Evolutionary conservation across 768 basidiomycete genomes (phyloP).

Genomic region (Cystoderma amianthinum): DNA sequence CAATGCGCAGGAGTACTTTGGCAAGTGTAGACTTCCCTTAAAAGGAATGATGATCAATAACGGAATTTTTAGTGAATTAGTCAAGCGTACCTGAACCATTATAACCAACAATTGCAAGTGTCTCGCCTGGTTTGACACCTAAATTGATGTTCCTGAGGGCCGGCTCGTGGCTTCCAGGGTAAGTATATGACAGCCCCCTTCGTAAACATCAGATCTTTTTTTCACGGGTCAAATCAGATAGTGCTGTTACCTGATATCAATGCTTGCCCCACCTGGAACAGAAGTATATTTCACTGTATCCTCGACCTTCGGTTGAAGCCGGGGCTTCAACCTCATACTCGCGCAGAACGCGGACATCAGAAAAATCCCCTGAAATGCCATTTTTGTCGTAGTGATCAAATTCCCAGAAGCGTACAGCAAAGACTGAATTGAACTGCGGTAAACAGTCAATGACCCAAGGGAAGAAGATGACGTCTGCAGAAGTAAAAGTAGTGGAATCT

Average conservation of each 20-base stretch:
- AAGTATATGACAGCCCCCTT: constrained; percentile 57
- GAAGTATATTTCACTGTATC: constrained; percentile 42
- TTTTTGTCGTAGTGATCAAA: constrained; percentile 54
- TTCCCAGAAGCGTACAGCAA: constrained; percentile 61
- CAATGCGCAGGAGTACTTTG: constrained; percentile 71
- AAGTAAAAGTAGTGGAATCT: constrained; percentile 74
- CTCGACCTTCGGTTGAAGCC: constrained; percentile 54
- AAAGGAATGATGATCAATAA: no score
- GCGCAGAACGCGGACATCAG: constrained; percentile 83
- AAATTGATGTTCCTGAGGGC: constrained; percentile 68
- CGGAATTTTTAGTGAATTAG: no score
- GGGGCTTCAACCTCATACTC: constrained; percentile 63
- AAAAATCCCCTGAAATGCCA: constrained; percentile 84
- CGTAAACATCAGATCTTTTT: background rate
- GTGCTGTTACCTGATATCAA: constrained; percentile 60
- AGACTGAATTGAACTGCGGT: constrained; percentile 71
- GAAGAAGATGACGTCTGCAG: constrained; percentile 68
- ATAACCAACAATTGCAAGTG: constrained; percentile 78
- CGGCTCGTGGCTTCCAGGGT: constrained; percentile 66
- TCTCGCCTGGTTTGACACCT: constrained; percentile 66
- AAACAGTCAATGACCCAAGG: constrained; percentile 76
- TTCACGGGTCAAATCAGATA: constrained; percentile 4
- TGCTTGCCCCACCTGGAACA: constrained; percentile 51
- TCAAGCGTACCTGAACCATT: constrained; percentile 68
- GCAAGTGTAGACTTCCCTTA: constrained; percentile 85